Evolutionary conservation across 2,329 filamentous ascomycete genomes (phyloP), one percentile per base, ranked within the genome.

Genomic region (Raffaelea deltoideospora): DNA sequence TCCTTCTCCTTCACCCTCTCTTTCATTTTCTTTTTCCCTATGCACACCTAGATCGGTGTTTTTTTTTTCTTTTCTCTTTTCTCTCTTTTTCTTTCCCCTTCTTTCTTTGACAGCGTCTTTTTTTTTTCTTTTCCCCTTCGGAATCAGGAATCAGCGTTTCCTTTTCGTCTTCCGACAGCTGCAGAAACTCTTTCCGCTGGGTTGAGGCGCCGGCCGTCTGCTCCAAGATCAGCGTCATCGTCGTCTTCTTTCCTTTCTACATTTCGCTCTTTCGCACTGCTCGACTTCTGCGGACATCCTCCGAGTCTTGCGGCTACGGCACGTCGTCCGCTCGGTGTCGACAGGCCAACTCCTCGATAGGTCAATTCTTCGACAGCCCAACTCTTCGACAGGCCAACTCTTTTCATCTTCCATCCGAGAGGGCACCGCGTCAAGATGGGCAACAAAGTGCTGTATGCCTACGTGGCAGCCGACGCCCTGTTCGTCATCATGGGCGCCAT

Each of bases 401-500:
- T n/a, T n/a, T n/a, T n/a, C n/a, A n/a, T n/a, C n/a, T n/a, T n/a
- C n/a, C n/a, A n/a, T n/a, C n/a, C n/a, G n/a, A n/a, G n/a, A n/a
- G n/a, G n/a, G n/a, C 28, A 6, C 28, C 23, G 24, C 13, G 15
- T 3, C 32, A 24, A 14, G 33, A 74, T 73, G 69, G 61, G 59
- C 40, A 72, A 68, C 61, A 70, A 67, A 46, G 58, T 74, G 42
- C 61, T 71, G 41, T 45, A 62, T 44, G 54, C 64, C 45, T 67
- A 68, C 40, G 49, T 69, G 44, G 53, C 52, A 44, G 53, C 58
- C 49, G 65, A 71, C 50, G 42, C 57, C 38, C 52, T 73, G 46
- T 73, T 74, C 52, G 59, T 67, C 44, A 49, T 57, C 38, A 66
- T 67, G 41, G 70, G 70, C 38, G 59, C 64, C 46, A 53, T 74